A percentile compares a stretch with the other conserved stretches of the same genome.
Conservation (phyloP, 2,329 filamentous ascomycete species). For the Colletotrichum siamense region DNA sequence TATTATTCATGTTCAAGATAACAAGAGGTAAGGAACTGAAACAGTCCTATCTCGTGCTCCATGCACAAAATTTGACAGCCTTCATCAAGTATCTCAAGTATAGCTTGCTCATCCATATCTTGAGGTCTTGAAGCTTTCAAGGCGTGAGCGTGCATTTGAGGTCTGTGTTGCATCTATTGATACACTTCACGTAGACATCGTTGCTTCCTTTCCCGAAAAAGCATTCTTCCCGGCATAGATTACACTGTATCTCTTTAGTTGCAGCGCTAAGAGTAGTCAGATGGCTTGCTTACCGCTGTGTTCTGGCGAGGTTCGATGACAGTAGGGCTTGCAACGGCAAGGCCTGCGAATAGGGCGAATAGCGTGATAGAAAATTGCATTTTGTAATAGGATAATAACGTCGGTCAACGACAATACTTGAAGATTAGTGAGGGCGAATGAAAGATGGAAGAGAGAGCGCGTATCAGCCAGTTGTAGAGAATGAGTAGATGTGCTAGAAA, state of each 20-base stretch:
- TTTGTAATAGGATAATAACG: background rate
- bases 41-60: background rate
- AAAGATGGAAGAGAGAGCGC: background rate
- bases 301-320: background rate
- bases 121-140: background rate
- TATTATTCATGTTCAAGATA: fast-evolving
- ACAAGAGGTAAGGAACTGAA: background rate
- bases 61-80: background rate
- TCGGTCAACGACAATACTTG: background rate
- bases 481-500: background rate
- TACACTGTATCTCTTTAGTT: background rate
- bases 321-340: background rate
- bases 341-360: background rate
- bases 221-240: background rate
- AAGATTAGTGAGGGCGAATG: background rate
- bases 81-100: background rate
- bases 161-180: background rate
- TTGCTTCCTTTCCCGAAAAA: background rate
- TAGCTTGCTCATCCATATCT: background rate
- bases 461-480: background rate
- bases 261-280: fast-evolving
- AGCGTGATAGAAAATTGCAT: background rate
- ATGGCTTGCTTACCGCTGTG: background rate
- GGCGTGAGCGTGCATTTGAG: background rate
- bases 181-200: background rate